Conservation (phyloP, 805 yeast species). For the Saturnispora ahearnii region DNA sequence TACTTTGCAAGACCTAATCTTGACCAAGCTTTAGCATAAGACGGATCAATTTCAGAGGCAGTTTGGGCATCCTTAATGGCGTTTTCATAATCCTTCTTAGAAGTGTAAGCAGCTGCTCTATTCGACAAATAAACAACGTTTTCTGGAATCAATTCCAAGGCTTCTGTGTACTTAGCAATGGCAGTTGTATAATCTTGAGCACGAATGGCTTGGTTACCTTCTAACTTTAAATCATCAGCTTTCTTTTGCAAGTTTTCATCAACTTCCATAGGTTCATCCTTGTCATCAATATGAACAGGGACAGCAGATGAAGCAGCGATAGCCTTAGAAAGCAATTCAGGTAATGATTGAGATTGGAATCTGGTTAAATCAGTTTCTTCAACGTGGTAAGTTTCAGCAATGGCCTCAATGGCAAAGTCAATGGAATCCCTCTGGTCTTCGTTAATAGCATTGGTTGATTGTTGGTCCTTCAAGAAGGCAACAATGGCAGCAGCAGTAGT, state of each 20-base stretch:
- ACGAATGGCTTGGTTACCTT: slow-evolving; percentile 89
- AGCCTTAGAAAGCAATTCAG: slow-evolving; percentile 20
- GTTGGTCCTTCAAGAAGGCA: slow-evolving; percentile 45
- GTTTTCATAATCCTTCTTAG: slow-evolving; percentile 58
- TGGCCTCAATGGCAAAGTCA: slow-evolving; percentile 90
- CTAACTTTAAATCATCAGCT: slow-evolving; percentile 79
- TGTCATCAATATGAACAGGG: slow-evolving; percentile 33
- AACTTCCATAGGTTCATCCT: slow-evolving; percentile 27
- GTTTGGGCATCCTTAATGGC: slow-evolving; percentile 79
- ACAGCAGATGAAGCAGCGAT: slow-evolving; percentile 16
- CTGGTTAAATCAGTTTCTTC: slow-evolving; percentile 36
- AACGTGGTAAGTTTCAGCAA: slow-evolving; percentile 76
- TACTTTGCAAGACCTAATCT: slow-evolving; percentile 90
- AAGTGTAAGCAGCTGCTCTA: slow-evolving; percentile 94
- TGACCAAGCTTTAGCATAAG: slow-evolving; percentile 87
- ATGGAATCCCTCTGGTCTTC: slow-evolving; percentile 81
- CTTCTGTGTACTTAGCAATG: slow-evolving; percentile 68
- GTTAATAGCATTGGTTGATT: slow-evolving; percentile 40
- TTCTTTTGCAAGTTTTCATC: slow-evolving; percentile 41
- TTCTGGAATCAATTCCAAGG: slow-evolving; percentile 56
- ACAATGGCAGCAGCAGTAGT: slow-evolving; percentile 69
- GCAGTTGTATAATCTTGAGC: slow-evolving; percentile 62
- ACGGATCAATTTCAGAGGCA: slow-evolving; percentile 71
- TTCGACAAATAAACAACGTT: slow-evolving; percentile 86
- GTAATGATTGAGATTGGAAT: slow-evolving; percentile 31